Percentiles rank a stretch among this genome's conserved stretches.
phyloP scores from a whole-genome alignment of 2,329 filamentous ascomycete genomes.

The Beauveria australis region DNA sequence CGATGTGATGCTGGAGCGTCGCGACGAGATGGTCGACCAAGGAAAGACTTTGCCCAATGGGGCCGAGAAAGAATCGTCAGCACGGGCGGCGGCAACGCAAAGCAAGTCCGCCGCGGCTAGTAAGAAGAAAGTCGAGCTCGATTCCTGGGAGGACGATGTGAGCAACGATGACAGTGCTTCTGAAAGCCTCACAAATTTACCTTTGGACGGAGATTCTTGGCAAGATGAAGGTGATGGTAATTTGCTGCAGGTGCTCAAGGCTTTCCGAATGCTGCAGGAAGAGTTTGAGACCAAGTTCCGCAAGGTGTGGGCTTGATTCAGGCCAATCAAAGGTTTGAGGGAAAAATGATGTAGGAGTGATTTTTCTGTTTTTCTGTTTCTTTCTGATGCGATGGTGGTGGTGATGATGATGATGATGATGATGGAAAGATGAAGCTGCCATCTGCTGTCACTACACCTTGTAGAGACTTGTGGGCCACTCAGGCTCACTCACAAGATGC shows the following conservation, averaged over 20 bases:
- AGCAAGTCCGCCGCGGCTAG: constrained; percentile 4
- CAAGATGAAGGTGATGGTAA: constrained; percentile 32
- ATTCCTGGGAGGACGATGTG: constrained; percentile 39
- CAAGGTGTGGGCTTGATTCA: constrained; percentile 47
- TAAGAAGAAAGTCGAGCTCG: constrained; percentile 33
- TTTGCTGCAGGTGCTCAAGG: constrained; percentile 50
- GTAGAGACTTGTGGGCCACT: too few species aligned
- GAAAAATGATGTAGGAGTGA: too few species aligned
- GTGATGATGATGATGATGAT: too few species aligned
- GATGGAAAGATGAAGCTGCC: too few species aligned
- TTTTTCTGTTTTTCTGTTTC: too few species aligned
- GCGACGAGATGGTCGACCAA: not conserved
- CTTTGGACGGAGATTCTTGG: constrained; percentile 3
- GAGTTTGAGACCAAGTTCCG: constrained; percentile 59
- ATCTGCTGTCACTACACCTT: too few species aligned
- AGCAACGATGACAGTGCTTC: constrained; percentile 11
- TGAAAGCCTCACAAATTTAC: not conserved
- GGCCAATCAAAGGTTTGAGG: too few species aligned
- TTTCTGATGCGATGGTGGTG: too few species aligned
- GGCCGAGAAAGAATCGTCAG: not conserved
- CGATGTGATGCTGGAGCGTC: constrained; percentile 32
- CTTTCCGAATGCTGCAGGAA: constrained; percentile 47
- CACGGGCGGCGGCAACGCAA: not conserved
- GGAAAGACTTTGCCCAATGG: not conserved
- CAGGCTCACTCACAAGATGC: too few species aligned